A percentile compares a stretch with the other conserved stretches of the same genome.
Evolutionary conservation across 495 filamentous ascomycete genomes (phyloP).

Genomic region (Trichoderma erinaceum): DNA sequence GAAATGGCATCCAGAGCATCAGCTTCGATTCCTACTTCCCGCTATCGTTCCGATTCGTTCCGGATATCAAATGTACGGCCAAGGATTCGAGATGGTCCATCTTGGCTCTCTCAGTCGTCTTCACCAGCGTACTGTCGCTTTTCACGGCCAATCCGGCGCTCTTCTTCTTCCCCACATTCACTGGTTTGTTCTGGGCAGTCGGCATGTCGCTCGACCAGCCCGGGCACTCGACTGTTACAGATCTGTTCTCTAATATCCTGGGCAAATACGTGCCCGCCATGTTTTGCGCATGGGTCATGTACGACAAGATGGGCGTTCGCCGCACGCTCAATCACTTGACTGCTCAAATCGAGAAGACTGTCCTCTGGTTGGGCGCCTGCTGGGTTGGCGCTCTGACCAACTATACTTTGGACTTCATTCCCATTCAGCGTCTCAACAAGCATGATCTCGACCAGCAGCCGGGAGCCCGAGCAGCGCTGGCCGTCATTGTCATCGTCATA

Average conservation of each 20-base stretch:
- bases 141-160: constrained; percentile 61
- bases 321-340: constrained; percentile 50
- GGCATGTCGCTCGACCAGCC: constrained; percentile 75
- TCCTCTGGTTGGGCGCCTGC: constrained; percentile 66
- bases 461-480: constrained; percentile 65
- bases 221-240: constrained; percentile 39
- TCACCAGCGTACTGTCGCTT: constrained; percentile 59
- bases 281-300: constrained; percentile 69
- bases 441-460: constrained; percentile 72
- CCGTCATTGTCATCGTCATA: constrained; percentile 58
- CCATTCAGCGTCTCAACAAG: constrained; percentile 69
- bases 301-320: constrained; percentile 55
- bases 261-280: constrained; percentile 71
- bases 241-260: constrained; percentile 60
- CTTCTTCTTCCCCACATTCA: constrained; percentile 67
- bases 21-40: constrained; percentile 74
- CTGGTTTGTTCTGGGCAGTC: constrained; percentile 70
- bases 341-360: constrained; percentile 62
- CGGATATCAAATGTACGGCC: constrained; percentile 45
- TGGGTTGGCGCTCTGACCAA: constrained; percentile 81
- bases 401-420: constrained; percentile 78
- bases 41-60: constrained; percentile 60
- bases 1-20: constrained; percentile 60
- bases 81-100: constrained; percentile 67
- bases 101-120: constrained; percentile 64